Evolutionary conservation across 2,329 filamentous ascomycete genomes (phyloP).

Genomic region (Phialophora verrucosa): DNA sequence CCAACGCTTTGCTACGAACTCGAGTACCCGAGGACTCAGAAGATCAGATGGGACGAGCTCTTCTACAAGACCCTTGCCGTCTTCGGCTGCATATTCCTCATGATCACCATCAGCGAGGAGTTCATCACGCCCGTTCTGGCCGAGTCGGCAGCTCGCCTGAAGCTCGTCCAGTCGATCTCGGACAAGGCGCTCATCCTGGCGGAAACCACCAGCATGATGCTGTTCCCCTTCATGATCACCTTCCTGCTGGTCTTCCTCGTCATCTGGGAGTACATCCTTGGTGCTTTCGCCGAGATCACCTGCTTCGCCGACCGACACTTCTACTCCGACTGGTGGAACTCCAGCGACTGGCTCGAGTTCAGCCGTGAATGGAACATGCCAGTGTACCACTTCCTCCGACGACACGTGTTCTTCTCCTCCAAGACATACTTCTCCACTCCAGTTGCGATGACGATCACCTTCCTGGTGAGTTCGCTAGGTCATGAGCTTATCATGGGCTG

Average conservation of each 20-base stretch:
- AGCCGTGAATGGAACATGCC: constrained; percentile 97
- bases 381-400: constrained; percentile 90
- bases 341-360: constrained; percentile 76
- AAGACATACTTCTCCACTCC: constrained; percentile 75
- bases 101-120: constrained; percentile 89
- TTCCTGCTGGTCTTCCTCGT: constrained; percentile 96
- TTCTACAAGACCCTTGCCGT: constrained; percentile 85
- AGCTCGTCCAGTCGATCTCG: constrained; percentile 52
- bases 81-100: constrained; percentile 94
- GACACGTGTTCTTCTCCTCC: constrained; percentile 90
- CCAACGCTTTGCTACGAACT: constrained; percentile 97
- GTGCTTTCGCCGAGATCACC: constrained; percentile 92
- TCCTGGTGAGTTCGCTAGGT: constrained; percentile 84
- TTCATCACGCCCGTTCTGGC: constrained; percentile 90
- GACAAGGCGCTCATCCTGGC: constrained; percentile 81
- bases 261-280: constrained; percentile 96
- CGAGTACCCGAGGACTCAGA: constrained; percentile 82
- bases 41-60: constrained; percentile 79
- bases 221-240: constrained; percentile 97
- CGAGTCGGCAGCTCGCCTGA: constrained; percentile 67
- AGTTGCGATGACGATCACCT: constrained; percentile 85
- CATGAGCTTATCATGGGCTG: constrained; percentile 98
- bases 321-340: constrained; percentile 77
- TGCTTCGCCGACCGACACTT: constrained; percentile 93
- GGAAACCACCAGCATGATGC: constrained; percentile 86